Evolutionary conservation across 805 yeast genomes (phyloP).

Genomic region (Yarrowia sp.): DNA sequence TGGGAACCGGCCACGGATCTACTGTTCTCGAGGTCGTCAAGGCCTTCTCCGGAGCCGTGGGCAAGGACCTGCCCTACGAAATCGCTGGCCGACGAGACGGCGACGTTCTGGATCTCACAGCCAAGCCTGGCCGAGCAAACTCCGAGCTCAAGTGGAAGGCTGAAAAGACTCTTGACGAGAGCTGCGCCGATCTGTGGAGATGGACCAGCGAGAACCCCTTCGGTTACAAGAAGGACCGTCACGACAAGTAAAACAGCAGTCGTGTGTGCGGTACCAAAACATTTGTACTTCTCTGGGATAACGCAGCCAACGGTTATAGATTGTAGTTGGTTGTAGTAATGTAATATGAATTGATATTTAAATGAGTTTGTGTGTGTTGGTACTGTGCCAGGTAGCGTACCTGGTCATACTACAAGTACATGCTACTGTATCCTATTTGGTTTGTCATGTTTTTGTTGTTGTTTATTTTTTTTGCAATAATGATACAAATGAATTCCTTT

Average conservation of each 20-base stretch:
- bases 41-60: slow-evolving; percentile 63
- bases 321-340: not conserved
- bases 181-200: slow-evolving; percentile 71
- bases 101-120: slow-evolving; percentile 72
- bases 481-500: not conserved
- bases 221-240: slow-evolving; percentile 46
- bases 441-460: no score
- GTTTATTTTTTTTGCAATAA: no score
- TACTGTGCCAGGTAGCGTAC: no score
- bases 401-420: no score
- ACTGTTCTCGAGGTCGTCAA: slow-evolving; percentile 69
- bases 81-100: slow-evolving; percentile 68
- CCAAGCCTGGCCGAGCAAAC: slow-evolving; percentile 64
- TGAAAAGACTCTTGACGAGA: slow-evolving; percentile 51
- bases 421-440: no score
- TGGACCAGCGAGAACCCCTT: slow-evolving; percentile 70
- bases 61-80: slow-evolving; percentile 59
- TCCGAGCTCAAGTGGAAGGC: slow-evolving; percentile 65
- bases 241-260: not conserved
- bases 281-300: not conserved
- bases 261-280: no score
- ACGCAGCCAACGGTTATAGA: slow-evolving; percentile 12
- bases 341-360: not conserved
- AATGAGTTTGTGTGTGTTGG: no score
- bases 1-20: slow-evolving; percentile 78